Base-by-base conservation (phyloP, 2,329 filamentous ascomycete genomes). In the Stemphylium beticola region DNA sequence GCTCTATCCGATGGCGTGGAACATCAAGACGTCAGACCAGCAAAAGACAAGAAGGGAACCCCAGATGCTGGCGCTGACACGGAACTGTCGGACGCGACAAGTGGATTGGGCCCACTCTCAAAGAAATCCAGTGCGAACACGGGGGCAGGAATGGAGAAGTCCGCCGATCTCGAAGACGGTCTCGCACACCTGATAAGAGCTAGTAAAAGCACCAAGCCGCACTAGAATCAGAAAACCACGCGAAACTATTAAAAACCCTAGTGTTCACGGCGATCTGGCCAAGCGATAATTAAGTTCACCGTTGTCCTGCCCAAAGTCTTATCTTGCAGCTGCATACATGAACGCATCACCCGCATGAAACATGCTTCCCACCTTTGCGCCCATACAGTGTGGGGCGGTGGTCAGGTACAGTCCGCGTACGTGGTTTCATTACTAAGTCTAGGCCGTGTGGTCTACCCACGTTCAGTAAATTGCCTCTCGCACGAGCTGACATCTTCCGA, bases 401-500 rank as follows among this genome's bases (percentile, higher is more conserved):
- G 26, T 12, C 24, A 29, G n/a, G n/a, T 17, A 29, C 12, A 24
- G 14, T 40, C 22, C 20, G 18, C 18, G 5, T 3, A 11, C 34
- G 26, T 32, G n/a, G 51, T 15, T 42, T 44, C 39, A 44, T 38
- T 32, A 24, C 29, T 18, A 44, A 40, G 20, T 20, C 39, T 29
- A n/a, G 39, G 45, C 51, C 33, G 45, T 34, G 8, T 36, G 31
- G 41, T 37, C 4, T 26, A 43, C 18, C 20, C 33, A 3, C 11
- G 6, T 17, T 31, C 39, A 37, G 45, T 45, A 54, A 29, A 44
- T 17, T 39, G 14, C 24, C 29, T 33, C 40, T 45, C 46, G 52
- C 52, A 45, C 52, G 41, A 55, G 52, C 47, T 37, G 38, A 32
- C 40, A 31, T 50, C 24, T 49, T 43, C 46, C 51, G 39, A 43